phyloP scores from a whole-genome alignment of 768 basidiomycete species.

The Russula compacta region DNA sequence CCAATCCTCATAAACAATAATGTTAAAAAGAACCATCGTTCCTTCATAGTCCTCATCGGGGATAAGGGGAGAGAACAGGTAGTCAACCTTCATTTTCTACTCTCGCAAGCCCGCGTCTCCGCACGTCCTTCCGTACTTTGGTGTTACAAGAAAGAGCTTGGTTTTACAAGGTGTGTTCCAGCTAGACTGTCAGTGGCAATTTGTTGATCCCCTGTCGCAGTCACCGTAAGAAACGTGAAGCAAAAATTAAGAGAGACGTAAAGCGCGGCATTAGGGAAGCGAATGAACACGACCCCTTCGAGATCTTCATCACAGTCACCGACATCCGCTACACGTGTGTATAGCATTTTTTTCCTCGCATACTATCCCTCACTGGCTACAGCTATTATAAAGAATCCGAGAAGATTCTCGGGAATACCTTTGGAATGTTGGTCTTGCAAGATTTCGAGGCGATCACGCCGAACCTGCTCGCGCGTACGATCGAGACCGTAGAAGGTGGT shows the following conservation, averaged over 20 bases:
- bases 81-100: slow-evolving; percentile 90
- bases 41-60: slow-evolving; percentile 93
- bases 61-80: slow-evolving; percentile 93
- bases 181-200: background rate
- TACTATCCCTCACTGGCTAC: background rate
- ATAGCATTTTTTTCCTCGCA: background rate
- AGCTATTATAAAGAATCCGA: slow-evolving; percentile 95
- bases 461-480: slow-evolving; percentile 90
- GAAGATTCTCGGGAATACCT: slow-evolving; percentile 95
- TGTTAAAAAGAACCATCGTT: slow-evolving; percentile 87
- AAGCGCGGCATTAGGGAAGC: slow-evolving; percentile 90
- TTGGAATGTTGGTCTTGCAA: slow-evolving; percentile 93
- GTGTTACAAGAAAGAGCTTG: slow-evolving; percentile 99
- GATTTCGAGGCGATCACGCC: slow-evolving; percentile 99
- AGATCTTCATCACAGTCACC: slow-evolving; percentile 97
- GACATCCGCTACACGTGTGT: slow-evolving; percentile 95
- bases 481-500: slow-evolving; percentile 97
- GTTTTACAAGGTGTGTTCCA: slow-evolving; percentile 74
- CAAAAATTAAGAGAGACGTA: slow-evolving; percentile 92
- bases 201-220: slow-evolving; percentile 30
- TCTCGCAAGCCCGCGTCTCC: slow-evolving; percentile 85
- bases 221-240: slow-evolving; percentile 94
- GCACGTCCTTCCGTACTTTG: slow-evolving; percentile 88
- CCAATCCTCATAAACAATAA: slow-evolving; percentile 88
- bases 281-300: slow-evolving; percentile 95